Conservation (phyloP, 768 basidiomycete species). For the Mycena chlorophos region DNA sequence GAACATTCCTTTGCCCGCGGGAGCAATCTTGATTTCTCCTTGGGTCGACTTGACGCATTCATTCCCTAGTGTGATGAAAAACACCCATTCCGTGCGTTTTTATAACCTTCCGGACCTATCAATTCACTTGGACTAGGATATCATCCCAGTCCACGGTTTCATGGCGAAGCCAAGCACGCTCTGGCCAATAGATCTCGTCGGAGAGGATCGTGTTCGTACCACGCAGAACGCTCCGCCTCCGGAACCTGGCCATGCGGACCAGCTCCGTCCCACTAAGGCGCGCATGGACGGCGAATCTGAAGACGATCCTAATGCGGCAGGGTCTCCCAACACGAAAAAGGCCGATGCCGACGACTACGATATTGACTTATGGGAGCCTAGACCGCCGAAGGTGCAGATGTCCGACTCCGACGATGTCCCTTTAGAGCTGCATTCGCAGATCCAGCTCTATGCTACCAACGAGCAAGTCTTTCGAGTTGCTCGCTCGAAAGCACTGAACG, state of each 20-base stretch:
- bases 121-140: slow-evolving; percentile 47
- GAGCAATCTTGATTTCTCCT: slow-evolving; percentile 76
- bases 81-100: slow-evolving; percentile 55
- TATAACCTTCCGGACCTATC: not conserved
- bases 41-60: slow-evolving; percentile 88
- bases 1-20: slow-evolving; percentile 68
- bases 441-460: slow-evolving; percentile 77
- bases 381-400: slow-evolving; percentile 59
- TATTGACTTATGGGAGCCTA: slow-evolving; percentile 48
- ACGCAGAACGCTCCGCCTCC: slow-evolving; percentile 46
- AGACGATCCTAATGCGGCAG: not conserved
- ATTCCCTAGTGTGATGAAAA: slow-evolving; percentile 73
- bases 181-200: slow-evolving; percentile 53
- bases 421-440: slow-evolving; percentile 58
- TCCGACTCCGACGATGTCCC: slow-evolving; percentile 43
- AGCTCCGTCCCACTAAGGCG: slow-evolving; percentile 36
- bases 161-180: slow-evolving; percentile 57
- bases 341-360: slow-evolving; percentile 25
- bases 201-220: slow-evolving; percentile 36
- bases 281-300: slow-evolving; percentile 28
- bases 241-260: slow-evolving; percentile 50
- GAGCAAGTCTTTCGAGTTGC: slow-evolving; percentile 44
- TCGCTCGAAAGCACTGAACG: not conserved
- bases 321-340: not conserved
- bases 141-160: slow-evolving; percentile 64